Percentiles rank a stretch among this genome's conserved stretches.
These are phyloP conservation scores for Oryza meridionalis DNA, from an alignment of 176 grass and related monocot species.

Conservation along the genomic window DNA sequence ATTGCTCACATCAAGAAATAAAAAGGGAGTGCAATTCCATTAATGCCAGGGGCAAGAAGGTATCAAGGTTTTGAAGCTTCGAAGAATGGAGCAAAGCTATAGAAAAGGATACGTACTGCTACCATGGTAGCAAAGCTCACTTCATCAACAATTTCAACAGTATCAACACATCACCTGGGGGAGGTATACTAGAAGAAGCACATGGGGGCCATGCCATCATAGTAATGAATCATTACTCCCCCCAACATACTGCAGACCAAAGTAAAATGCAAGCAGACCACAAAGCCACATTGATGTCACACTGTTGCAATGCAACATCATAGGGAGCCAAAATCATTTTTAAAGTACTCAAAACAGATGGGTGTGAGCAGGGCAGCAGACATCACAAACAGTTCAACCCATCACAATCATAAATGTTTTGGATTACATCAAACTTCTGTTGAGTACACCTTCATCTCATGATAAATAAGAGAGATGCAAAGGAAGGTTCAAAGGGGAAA, in stretches of 20 bases:
- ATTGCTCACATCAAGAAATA: conserved; percentile 38
- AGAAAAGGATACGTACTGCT: neutral
- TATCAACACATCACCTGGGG: conserved; percentile 38
- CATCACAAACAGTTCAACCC: conserved; percentile 31
- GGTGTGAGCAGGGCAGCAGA: conserved; percentile 8
- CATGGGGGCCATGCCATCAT: conserved; percentile 48
- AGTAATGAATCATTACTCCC: conserved; percentile 47
- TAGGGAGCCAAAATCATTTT: conserved; percentile 47
- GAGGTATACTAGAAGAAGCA: conserved; percentile 31
- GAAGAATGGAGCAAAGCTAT: conserved; percentile 21
- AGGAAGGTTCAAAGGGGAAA: conserved; percentile 27
- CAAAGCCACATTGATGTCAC: conserved; percentile 46
- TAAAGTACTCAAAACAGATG: neutral
- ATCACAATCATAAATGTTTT: conserved; percentile 38
- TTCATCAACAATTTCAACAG: conserved; percentile 2
- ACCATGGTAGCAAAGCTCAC: conserved; percentile 28
- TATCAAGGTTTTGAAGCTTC: conserved; percentile 27
- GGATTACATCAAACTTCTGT: conserved; percentile 42
- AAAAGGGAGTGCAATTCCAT: conserved; percentile 18
- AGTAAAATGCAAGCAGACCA: conserved; percentile 45
- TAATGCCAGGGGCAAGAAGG: conserved; percentile 43
- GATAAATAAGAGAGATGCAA: conserved; percentile 41
- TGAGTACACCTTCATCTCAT: conserved; percentile 48
- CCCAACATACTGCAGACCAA: conserved; percentile 44
- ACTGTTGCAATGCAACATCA: conserved; percentile 26